Base-by-base conservation (phyloP, 352 stramenopile species). In the Elongisporangium anandrum region DNA sequence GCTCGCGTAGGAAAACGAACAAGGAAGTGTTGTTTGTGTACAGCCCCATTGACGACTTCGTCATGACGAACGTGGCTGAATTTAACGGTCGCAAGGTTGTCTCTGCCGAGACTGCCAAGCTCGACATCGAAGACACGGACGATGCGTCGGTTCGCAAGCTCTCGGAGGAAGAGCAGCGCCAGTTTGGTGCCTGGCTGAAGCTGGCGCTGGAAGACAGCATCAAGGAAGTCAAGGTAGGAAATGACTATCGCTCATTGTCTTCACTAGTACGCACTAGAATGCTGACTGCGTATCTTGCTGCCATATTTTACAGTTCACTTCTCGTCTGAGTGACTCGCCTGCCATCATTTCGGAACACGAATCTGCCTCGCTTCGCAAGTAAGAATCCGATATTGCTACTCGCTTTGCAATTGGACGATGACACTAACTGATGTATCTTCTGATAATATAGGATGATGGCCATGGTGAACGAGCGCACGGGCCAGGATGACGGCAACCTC, bases 281-380 rank as follows among this genome's bases (percentile, higher is more conserved):
- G 38, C 15, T 29, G 21, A 21, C 17, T 56, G 50, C 10, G 1
- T 34, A 6, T 39, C 12, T 41, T 54, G 22, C 15, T 57, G 20
- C n/a, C n/a, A n/a, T n/a, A n/a, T 41, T 19, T 2, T 58, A 16
- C 52, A 91, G 78, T 89, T 92, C 64, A 94, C 86, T 2, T 77
- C 83, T 24, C 88, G 97, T n/a, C 72, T 99, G 51, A 90, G 79
- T 47, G 89, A 97, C 57, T 99, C 97, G 48, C 98, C 98, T 2
- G 98, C 98, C n/a, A 98, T 99, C 64, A 95, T 99, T 41, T 98
- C 97, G 12, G 97, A 99, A 72, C 95, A 99, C 65, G 97, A 99
- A 75, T 99, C 94, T 16, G 96, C 92, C 19, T 92, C 97, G 15
- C 90, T 99, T 60, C 90, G 97, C 66, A 92, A 97, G 84, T 93